Conservation (phyloP, 805 yeast species). For the Schizosaccharomyces osmophilus region DNA sequence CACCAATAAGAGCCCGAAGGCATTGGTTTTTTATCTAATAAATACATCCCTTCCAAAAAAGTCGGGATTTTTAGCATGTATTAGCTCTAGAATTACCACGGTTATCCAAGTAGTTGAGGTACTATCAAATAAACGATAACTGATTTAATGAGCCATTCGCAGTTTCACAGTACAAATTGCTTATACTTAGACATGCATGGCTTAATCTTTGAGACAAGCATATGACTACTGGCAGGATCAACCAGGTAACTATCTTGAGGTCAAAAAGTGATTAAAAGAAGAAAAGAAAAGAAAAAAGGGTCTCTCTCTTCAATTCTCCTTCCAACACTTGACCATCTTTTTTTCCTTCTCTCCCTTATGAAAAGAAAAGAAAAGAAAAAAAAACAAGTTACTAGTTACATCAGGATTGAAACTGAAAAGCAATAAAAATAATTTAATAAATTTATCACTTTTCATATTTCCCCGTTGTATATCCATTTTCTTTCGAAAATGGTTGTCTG, state of each 20-base stretch:
- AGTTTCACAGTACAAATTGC: constrained; percentile 25
- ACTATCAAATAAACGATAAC: constrained; percentile 27
- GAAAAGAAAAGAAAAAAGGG: no score
- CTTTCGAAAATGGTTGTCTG: no score
- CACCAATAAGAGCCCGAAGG: constrained; percentile 21
- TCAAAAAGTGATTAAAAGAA: no score
- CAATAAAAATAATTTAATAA: no score
- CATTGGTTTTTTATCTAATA: constrained; percentile 24
- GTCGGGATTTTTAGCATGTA: constrained; percentile 23
- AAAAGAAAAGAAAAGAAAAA: no score
- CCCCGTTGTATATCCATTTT: no score
- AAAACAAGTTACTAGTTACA: no score
- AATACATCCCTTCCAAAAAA: constrained; percentile 18
- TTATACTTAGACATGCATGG: constrained; percentile 27
- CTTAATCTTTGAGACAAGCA: constrained; percentile 29
- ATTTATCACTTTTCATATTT: no score
- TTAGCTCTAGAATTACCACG: constrained; percentile 27
- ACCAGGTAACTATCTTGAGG: constrained; percentile 19
- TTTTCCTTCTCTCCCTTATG: no score
- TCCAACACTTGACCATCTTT: no score
- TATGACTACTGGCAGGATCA: constrained; percentile 29
- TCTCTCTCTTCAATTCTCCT: no score
- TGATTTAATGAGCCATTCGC: constrained; percentile 28
- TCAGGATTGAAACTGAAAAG: no score
- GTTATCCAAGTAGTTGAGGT: constrained; percentile 23